Percentiles rank a stretch among this genome's conserved stretches.
Evolutionary conservation across 768 basidiomycete genomes (phyloP).

Genomic region (Boletus reticuloceps): DNA sequence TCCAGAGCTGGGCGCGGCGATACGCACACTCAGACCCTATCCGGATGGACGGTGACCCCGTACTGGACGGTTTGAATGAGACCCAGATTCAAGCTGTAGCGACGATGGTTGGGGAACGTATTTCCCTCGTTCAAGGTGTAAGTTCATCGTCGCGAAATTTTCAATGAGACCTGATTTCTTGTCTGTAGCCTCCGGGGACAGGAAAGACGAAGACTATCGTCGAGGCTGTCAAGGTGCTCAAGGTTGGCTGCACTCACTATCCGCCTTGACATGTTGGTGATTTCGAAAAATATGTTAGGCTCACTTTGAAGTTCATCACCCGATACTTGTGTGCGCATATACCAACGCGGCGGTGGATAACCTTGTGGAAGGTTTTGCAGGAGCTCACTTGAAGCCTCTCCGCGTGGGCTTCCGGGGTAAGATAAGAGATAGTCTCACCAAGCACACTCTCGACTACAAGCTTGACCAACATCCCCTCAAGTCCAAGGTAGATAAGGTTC

Average conservation of each 20-base stretch:
- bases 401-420: constrained; percentile 69
- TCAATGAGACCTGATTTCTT: background rate
- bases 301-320: constrained; percentile 80
- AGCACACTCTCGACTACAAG: constrained; percentile 63
- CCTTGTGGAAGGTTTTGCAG: constrained; percentile 70
- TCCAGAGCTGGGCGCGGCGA: constrained; percentile 79
- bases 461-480: constrained; percentile 60
- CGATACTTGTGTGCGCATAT: constrained; percentile 89
- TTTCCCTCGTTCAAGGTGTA: constrained; percentile 87
- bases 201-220: constrained; percentile 93
- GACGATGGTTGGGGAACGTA: constrained; percentile 75
- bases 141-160: constrained; percentile 19
- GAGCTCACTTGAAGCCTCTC: constrained; percentile 64
- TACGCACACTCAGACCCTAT: constrained; percentile 61
- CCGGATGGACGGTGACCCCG: constrained; percentile 75
- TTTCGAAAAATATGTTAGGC: constrained; percentile 36
- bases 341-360: constrained; percentile 95
- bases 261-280: background rate
- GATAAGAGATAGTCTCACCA: constrained; percentile 52
- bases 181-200: constrained; percentile 76
- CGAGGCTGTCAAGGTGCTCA: constrained; percentile 78
- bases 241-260: constrained; percentile 38
- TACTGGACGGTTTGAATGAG: constrained; percentile 57
- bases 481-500: constrained; percentile 38
- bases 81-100: constrained; percentile 85